Base-by-base conservation (phyloP, 768 basidiomycete genomes). In the Suillus fuscotomentosus region DNA sequence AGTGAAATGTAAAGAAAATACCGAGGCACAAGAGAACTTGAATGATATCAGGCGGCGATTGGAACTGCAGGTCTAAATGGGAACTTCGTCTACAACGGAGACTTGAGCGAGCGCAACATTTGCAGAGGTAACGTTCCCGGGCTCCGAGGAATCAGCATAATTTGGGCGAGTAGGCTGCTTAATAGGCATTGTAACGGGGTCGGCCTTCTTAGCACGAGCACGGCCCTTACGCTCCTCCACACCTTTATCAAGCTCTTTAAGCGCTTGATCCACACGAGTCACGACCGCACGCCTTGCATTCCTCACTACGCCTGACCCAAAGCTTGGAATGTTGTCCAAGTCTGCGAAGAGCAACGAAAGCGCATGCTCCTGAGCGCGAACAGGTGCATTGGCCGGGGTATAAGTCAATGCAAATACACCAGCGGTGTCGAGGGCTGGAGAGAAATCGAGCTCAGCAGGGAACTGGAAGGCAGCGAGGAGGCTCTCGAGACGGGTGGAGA, bases 311-410 rank as follows among this genome's bases (percentile, higher is more conserved):
- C 78, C 78, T 66, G 87, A 84, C 3, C 90, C 90, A 56, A 78
- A 80, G 67, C 86, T 88, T 41, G 86, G 82, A 38, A 92, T 79
- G 1, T 79, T 81, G 68, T 92, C 90, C 22, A 91, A 79, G 64
- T 81, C 78, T 11, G 80, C 70, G 24, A 92, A 74, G 34, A 92
- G 78, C 45, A 79, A 76, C 57, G 80, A 80, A 24, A 91, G 76
- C n/a, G 83, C 81, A 68, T 89, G 82, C 66, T 88, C 84, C 74
- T 89, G 87, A 67, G 80, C 82, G 61, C 85, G 86, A 45, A 91
- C 76, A 0, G 86, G 82, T 27, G 84, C 82, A 72, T 91, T 92
- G 59, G 71, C 74, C 14, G 83, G 69, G 36, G 84, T 86, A 78
- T 83, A 90, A 3, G 84, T 79, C 14, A 92, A 82, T 54, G 76